Conservation (phyloP, 768 basidiomycete species). For the Strobilomyces dryophilus region DNA sequence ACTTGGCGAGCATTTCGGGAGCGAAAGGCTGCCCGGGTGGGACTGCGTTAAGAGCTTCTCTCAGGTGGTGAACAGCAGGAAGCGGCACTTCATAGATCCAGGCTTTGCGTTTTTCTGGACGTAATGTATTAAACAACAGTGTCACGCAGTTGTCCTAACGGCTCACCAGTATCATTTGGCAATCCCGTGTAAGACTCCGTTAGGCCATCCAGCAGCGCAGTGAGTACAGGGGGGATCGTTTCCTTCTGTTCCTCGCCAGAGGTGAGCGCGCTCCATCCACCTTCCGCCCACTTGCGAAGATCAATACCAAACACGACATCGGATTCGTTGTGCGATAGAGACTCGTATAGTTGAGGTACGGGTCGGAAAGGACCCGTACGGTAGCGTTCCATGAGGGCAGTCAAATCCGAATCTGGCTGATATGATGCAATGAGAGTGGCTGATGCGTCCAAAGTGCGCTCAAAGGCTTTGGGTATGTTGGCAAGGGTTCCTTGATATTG, state of each 20-base stretch:
- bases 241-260: slow-evolving; percentile 59
- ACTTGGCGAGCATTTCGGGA: slow-evolving; percentile 58
- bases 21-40: slow-evolving; percentile 45
- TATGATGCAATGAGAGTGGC: slow-evolving; percentile 76
- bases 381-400: slow-evolving; percentile 85
- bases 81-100: slow-evolving; percentile 97
- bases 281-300: slow-evolving; percentile 86
- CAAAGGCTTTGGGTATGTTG: slow-evolving; percentile 65
- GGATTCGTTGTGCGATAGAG: slow-evolving; percentile 73
- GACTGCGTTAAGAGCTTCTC: slow-evolving; percentile 78
- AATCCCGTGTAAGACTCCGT: slow-evolving; percentile 58
- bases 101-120: slow-evolving; percentile 72
- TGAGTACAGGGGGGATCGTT: slow-evolving; percentile 68
- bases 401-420: slow-evolving; percentile 84
- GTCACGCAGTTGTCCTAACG: not conserved
- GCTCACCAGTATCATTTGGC: slow-evolving; percentile 60
- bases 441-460: slow-evolving; percentile 63
- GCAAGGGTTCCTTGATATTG: slow-evolving; percentile 83
- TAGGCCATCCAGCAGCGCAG: slow-evolving; percentile 60
- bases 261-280: slow-evolving; percentile 60
- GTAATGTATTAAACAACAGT: not conserved
- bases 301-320: slow-evolving; percentile 93
- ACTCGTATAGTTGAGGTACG: slow-evolving; percentile 80
- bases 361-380: slow-evolving; percentile 93
- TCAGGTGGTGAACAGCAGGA: slow-evolving; percentile 75